Evolutionary conservation across 345 rosid genomes (phyloP), one percentile per base, ranked within the genome.

Genomic region (Orychophragmus violaceus): DNA sequence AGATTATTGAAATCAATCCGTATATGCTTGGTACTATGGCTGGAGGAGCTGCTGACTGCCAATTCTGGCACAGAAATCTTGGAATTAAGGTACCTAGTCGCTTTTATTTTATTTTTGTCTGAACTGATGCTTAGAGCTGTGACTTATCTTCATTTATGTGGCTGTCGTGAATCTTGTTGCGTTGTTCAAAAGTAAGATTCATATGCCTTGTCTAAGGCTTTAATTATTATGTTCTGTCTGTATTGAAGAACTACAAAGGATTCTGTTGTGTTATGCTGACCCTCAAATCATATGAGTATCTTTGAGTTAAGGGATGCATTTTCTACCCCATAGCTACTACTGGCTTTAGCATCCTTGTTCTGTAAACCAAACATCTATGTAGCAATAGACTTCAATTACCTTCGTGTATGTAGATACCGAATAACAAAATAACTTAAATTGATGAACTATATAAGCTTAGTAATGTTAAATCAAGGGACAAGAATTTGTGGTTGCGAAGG

Each of bases 21-120:
- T 83, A 91, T 55, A 86, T 91, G 97, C 91, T 86, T 45, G 97
- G 97, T 16, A 91, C 94, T 17, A 91, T 91, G 96, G 97, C 96
- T 74, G 97, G 97, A 71, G 97, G 97, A 64, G 97, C 94, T 79
- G 97, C 97, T 68, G 96, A 91, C 59, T 91, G 97, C 75, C 96
- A 88, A 74, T 88, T 91, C 75, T 91, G 97, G 97, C 97, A 91
- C 76, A 85, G 96, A 62, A 91, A 91, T 80, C 81, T 91, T 4
- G 97, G 96, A 33, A 91, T 87, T 68, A 91, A 88, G 96, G 97
- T 88, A 80, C 6, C 6, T 71, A 23, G 5, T 52, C 5, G n/a
- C 16, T 0, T 48, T 1, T 3, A 45, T 0, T 19, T 10, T 27
- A 13, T 12, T 3, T 14, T 14, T 16, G 3, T 36, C 28, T 50